These are phyloP conservation scores for Nigrograna mackinnonii DNA, from an alignment of 2,329 filamentous ascomycete genomes.

Conservation along the genomic window DNA sequence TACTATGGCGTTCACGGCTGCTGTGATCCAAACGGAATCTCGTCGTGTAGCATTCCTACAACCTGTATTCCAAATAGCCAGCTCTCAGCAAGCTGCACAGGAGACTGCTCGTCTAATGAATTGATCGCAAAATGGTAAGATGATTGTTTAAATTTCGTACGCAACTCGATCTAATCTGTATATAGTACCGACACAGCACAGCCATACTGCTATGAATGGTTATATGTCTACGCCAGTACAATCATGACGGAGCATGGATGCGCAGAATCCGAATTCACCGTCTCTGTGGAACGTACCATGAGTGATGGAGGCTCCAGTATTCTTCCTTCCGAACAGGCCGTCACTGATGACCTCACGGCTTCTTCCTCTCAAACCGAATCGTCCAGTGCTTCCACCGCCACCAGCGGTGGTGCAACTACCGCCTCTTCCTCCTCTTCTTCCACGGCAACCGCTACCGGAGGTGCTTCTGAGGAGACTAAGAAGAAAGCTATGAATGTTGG, in stretches of 20 bases:
- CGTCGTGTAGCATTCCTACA: slow-evolving; percentile 31
- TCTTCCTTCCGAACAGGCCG: background rate
- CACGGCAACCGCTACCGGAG: background rate
- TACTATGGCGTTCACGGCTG: slow-evolving; percentile 35
- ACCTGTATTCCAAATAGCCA: slow-evolving; percentile 30
- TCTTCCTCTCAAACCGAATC: slow-evolving; percentile 9
- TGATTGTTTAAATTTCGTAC: background rate
- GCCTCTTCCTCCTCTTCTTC: slow-evolving; percentile 1
- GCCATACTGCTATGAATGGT: slow-evolving; percentile 31
- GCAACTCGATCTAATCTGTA: background rate
- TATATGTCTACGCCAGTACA: slow-evolving; percentile 24
- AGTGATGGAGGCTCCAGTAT: slow-evolving; percentile 1
- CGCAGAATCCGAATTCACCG: slow-evolving; percentile 19
- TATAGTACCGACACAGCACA: slow-evolving; percentile 17
- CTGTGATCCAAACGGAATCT: slow-evolving; percentile 24
- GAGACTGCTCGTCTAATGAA: slow-evolving; percentile 25
- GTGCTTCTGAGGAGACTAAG: slow-evolving; percentile 15
- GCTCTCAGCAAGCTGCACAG: slow-evolving; percentile 29
- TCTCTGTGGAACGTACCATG: slow-evolving; percentile 16
- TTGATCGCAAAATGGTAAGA: slow-evolving; percentile 30
- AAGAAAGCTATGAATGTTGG: slow-evolving; percentile 18
- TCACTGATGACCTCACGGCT: background rate
- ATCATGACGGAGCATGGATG: slow-evolving; percentile 38
- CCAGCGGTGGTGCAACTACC: slow-evolving; percentile 4
- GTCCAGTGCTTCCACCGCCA: background rate